Evolutionary conservation across 225 moss, liverwort and hornwort species (phyloP).

Genomic region (Marchantia paleacea): DNA sequence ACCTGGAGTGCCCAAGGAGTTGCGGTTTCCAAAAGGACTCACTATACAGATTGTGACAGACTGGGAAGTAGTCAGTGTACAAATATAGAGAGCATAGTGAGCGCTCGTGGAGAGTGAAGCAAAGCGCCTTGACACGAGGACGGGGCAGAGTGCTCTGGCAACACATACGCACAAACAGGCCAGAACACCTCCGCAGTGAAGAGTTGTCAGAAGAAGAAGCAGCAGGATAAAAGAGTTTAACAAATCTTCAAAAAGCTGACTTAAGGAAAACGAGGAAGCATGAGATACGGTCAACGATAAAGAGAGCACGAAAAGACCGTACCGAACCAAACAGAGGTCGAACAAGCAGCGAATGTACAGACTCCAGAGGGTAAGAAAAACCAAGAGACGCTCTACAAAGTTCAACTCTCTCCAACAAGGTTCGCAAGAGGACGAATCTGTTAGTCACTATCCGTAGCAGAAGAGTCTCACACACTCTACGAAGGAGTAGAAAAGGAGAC

Average conservation of each 20-base stretch:
- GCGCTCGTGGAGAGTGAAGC: neutral
- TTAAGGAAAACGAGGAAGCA: neutral
- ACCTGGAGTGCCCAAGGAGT: neutral
- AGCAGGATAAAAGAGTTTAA: neutral
- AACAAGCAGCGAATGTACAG: neutral
- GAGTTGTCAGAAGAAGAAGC: neutral
- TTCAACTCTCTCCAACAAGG: too few species aligned
- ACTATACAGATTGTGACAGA: neutral
- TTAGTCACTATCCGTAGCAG: too few species aligned
- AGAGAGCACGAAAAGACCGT: neutral
- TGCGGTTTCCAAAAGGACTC: neutral
- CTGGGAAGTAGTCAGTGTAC: neutral
- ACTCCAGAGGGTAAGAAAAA: too few species aligned
- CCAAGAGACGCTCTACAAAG: too few species aligned
- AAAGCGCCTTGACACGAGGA: neutral
- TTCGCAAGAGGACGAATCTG: too few species aligned
- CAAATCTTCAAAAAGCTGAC: neutral
- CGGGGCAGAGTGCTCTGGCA: neutral
- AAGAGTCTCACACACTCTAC: too few species aligned
- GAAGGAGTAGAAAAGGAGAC: too few species aligned
- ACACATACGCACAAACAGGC: neutral
- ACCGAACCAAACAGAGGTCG: neutral
- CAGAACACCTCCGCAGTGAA: neutral
- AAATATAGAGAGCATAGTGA: neutral
- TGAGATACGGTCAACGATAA: conserved; percentile 2